Conservation (phyloP, 2,329 filamentous ascomycete genomes). For the Cryphonectria parasitica region DNA sequence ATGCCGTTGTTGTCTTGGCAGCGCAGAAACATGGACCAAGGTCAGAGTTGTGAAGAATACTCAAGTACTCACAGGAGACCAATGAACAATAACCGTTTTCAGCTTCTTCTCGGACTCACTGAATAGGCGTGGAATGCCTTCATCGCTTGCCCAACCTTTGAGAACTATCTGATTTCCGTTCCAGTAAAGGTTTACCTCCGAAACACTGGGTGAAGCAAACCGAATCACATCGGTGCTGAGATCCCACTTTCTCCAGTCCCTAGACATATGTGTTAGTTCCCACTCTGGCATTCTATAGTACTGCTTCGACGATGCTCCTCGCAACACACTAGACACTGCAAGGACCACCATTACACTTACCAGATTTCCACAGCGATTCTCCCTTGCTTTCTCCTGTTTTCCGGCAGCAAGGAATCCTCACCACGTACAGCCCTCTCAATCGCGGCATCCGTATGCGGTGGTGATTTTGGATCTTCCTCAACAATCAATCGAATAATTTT, state of each 20-base stretch:
- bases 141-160: slow-evolving; percentile 1
- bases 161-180: slow-evolving; percentile 9
- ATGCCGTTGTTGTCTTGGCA: too few relatives aligned
- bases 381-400: neutral
- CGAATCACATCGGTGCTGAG: slow-evolving; percentile 14
- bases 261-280: neutral
- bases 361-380: slow-evolving; percentile 2
- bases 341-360: neutral
- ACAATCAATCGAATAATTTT: slow-evolving; percentile 4
- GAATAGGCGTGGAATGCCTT: slow-evolving; percentile 9
- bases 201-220: neutral
- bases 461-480: neutral
- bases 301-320: neutral
- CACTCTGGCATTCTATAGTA: neutral
- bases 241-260: slow-evolving; percentile 19
- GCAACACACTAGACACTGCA: neutral
- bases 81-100: neutral
- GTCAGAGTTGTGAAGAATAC: neutral
- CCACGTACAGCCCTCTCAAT: slow-evolving; percentile 12
- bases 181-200: slow-evolving; percentile 10
- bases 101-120: neutral
- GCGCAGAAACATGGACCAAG: neutral
- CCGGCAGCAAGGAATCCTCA: neutral
- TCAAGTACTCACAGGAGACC: slow-evolving; percentile 11
- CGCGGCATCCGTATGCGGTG: slow-evolving; percentile 9